These are phyloP conservation scores for Venturia pyrina DNA, from an alignment of 2,329 filamentous ascomycete genomes.

Conservation along the genomic window DNA sequence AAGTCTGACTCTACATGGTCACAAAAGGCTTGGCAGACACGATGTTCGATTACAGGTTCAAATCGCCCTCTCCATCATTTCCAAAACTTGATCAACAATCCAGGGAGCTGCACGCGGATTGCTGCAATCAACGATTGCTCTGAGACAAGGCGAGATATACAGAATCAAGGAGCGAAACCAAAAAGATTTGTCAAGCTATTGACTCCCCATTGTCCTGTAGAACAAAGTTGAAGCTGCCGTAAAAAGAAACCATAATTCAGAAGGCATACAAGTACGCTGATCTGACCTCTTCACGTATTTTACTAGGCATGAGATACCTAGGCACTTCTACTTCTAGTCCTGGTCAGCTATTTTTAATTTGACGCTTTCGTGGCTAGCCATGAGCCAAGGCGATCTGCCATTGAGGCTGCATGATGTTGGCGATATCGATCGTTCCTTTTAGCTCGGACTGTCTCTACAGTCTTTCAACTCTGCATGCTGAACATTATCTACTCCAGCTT, in stretches of 20 bases:
- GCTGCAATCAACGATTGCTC: too few species aligned
- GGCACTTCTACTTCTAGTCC: too few species aligned
- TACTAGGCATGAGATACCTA: not conserved
- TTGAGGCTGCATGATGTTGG: not conserved
- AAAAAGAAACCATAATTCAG: not conserved
- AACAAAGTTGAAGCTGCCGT: not conserved
- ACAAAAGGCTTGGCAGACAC: too few species aligned
- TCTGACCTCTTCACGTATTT: not conserved
- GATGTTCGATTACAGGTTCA: too few species aligned
- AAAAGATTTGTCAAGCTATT: not conserved
- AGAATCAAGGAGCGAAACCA: not conserved
- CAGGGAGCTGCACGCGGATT: too few species aligned
- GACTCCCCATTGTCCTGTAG: not conserved
- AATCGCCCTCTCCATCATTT: too few species aligned
- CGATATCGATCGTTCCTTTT: not conserved
- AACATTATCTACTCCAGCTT: not conserved
- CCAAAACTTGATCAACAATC: too few species aligned
- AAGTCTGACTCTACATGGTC: too few species aligned
- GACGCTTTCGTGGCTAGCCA: not conserved
- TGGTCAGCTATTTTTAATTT: not conserved
- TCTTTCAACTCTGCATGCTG: not conserved
- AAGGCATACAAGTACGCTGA: not conserved
- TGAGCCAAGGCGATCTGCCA: not conserved
- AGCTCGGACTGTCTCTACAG: not conserved
- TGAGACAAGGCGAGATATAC: too few species aligned